phyloP scores from a whole-genome alignment of 768 basidiomycete species.

The Paxillus rubicundulus region DNA sequence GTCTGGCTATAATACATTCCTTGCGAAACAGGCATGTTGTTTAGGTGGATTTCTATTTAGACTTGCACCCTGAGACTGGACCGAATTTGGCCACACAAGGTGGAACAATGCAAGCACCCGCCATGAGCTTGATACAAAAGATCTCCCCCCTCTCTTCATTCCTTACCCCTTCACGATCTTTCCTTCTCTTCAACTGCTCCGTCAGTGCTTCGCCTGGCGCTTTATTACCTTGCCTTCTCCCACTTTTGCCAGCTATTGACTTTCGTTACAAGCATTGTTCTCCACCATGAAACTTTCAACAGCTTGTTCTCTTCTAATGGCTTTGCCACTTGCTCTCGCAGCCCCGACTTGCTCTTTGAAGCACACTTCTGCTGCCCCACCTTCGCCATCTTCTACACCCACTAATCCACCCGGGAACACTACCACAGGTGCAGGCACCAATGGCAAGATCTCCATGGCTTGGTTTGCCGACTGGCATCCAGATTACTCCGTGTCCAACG shows the following conservation, averaged over 20 bases:
- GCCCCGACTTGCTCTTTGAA: conserved; percentile 28
- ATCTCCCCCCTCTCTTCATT: neutral
- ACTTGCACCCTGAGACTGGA: neutral
- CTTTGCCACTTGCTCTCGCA: conserved; percentile 27
- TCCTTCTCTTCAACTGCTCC: neutral
- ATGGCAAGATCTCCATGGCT: conserved; percentile 44
- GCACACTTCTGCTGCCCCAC: neutral
- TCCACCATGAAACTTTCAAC: conserved; percentile 14
- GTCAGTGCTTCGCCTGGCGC: conserved; percentile 8
- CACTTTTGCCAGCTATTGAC: neutral
- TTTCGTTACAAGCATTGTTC: conserved; percentile 1
- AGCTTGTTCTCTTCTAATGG: conserved; percentile 20
- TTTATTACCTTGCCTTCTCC: conserved; percentile 3
- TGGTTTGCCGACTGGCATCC: conserved; percentile 76
- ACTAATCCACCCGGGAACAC: conserved; percentile 12
- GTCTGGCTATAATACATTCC: too few species aligned
- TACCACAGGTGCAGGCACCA: conserved; percentile 22
- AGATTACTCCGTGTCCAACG: conserved; percentile 42
- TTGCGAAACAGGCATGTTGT: neutral
- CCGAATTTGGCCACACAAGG: neutral
- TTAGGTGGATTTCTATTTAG: neutral
- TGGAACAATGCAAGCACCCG: neutral
- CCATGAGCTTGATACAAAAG: conserved; percentile 14
- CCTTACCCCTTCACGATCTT: conserved; percentile 16
- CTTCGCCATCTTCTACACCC: conserved; percentile 1